Conservation (phyloP, 345 rosid species). For the Heritiera fomes region DNA sequence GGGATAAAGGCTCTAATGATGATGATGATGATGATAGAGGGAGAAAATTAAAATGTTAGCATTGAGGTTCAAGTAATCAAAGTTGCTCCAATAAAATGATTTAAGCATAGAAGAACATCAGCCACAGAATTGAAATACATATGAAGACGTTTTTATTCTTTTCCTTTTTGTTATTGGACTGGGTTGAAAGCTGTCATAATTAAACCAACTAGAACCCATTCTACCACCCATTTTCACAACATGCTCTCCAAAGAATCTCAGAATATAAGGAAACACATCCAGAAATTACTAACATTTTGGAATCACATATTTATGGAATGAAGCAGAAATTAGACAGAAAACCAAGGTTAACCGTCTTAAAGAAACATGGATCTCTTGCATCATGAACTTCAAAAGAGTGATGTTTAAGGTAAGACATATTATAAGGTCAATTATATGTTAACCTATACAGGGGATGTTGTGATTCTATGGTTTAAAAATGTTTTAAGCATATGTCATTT, state of each 20-base stretch:
- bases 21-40: too few relatives aligned
- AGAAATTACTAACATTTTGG: not conserved
- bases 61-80: not conserved
- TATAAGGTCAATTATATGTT: not conserved
- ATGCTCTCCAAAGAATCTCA: not conserved
- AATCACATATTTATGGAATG: not conserved
- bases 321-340: not conserved
- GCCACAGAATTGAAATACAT: not conserved
- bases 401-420: not conserved
- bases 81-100: not conserved
- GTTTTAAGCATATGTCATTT: not conserved
- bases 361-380: too few relatives aligned
- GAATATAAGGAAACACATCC: not conserved
- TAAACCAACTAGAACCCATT: conserved; percentile 5
- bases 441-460: not conserved
- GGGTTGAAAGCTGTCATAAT: not conserved
- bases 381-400: not conserved
- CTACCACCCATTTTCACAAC: not conserved
- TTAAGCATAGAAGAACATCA: not conserved
- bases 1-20: too few relatives aligned
- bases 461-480: not conserved
- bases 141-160: not conserved
- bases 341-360: not conserved
- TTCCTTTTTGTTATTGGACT: not conserved
- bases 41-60: not conserved